Conservation (phyloP, 768 basidiomycete genomes). For the Termitomyces sp. region DNA sequence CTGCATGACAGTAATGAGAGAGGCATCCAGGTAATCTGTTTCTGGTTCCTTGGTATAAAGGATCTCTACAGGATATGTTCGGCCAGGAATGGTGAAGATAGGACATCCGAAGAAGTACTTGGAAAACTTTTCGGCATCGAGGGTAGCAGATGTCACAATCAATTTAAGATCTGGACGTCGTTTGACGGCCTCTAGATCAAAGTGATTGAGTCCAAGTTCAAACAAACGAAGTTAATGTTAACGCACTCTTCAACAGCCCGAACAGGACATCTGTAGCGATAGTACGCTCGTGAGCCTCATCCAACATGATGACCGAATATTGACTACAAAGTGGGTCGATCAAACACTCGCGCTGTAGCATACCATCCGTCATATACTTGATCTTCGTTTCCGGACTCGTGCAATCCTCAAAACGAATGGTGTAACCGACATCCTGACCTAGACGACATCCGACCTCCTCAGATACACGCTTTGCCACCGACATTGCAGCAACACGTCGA, state of each 20-base stretch:
- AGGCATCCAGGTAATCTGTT: slow-evolving; percentile 94
- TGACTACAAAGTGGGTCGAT: slow-evolving; percentile 91
- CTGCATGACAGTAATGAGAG: slow-evolving; percentile 98
- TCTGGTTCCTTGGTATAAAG: slow-evolving; percentile 99
- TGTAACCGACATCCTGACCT: slow-evolving; percentile 97
- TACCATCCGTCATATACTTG: slow-evolving; percentile 99
- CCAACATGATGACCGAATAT: slow-evolving; percentile 96
- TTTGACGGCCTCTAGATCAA: slow-evolving; percentile 78
- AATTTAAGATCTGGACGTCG: slow-evolving; percentile 93
- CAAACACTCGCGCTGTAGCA: slow-evolving; percentile 95
- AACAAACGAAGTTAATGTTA: neutral
- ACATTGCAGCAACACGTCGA: slow-evolving; percentile 98
- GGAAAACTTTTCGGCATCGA: slow-evolving; percentile 99
- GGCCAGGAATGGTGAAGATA: slow-evolving; percentile 99
- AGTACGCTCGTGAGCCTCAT: slow-evolving; percentile 98
- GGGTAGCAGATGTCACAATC: slow-evolving; percentile 96
- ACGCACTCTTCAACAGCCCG: slow-evolving; percentile 85
- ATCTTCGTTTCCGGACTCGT: slow-evolving; percentile 98
- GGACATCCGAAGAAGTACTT: slow-evolving; percentile 99
- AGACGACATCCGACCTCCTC: slow-evolving; percentile 98
- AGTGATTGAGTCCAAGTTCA: slow-evolving; percentile 10
- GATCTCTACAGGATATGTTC: slow-evolving; percentile 96
- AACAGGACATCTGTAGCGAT: slow-evolving; percentile 99
- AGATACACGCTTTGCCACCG: slow-evolving; percentile 96
- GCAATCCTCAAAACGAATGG: slow-evolving; percentile 99